These are phyloP conservation scores for Monosporascus cannonballus DNA, from an alignment of 2,329 filamentous ascomycete species.

Conservation along the genomic window DNA sequence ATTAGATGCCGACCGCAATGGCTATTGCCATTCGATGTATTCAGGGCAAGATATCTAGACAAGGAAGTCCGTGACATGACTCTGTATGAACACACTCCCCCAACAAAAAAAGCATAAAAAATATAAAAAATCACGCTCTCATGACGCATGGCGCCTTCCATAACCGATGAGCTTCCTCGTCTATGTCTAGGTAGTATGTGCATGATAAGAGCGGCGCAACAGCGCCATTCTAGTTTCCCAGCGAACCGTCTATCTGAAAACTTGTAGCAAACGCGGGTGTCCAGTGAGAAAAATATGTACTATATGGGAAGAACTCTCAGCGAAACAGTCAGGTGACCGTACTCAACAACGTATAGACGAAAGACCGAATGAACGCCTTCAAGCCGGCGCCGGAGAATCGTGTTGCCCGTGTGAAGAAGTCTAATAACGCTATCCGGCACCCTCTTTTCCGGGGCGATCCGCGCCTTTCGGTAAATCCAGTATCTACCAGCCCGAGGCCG, in stretches of 20 bases:
- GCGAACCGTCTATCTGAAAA: not conserved
- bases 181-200: not conserved
- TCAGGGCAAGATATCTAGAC: too few relatives aligned
- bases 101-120: too few relatives aligned
- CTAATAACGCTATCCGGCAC: not conserved
- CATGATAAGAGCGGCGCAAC: not conserved
- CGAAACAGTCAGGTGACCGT: not conserved
- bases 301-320: not conserved
- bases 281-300: not conserved
- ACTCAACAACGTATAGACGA: not conserved
- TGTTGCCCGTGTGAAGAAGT: not conserved
- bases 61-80: too few relatives aligned
- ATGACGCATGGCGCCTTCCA: too few relatives aligned
- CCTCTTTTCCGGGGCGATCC: not conserved
- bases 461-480: not conserved
- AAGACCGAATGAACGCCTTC: not conserved
- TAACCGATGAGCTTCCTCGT: too few relatives aligned
- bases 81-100: not conserved
- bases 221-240: not conserved
- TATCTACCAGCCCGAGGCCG: not conserved
- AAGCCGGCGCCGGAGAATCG: not conserved
- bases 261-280: not conserved
- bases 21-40: too few relatives aligned
- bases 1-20: too few relatives aligned
- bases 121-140: too few relatives aligned